phyloP scores from a whole-genome alignment of 2,329 filamentous ascomycete genomes.

The Macroventuria anomochaeta region DNA sequence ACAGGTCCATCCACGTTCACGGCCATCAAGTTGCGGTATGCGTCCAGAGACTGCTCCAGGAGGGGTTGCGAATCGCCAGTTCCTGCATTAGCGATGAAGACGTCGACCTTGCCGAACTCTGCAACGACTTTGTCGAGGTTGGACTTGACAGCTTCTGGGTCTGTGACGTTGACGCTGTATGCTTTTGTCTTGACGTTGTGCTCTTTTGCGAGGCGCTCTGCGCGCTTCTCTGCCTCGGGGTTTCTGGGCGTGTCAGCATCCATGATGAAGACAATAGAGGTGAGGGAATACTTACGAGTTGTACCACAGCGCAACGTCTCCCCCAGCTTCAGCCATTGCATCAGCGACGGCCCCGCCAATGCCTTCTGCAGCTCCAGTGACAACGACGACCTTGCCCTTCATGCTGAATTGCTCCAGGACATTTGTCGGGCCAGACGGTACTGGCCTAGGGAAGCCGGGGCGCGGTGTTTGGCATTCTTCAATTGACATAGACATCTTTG shows the following conservation, averaged over 20 bases:
- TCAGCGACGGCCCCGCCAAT: conserved; percentile 57
- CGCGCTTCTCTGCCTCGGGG: conserved; percentile 65
- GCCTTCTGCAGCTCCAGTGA: conserved; percentile 59
- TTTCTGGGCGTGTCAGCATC: conserved; percentile 46
- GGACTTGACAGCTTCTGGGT: conserved; percentile 60
- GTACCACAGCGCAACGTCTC: conserved; percentile 56
- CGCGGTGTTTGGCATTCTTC: conserved; percentile 36
- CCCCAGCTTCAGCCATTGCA: conserved; percentile 51
- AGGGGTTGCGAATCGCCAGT: conserved; percentile 63
- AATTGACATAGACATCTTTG: conserved; percentile 45
- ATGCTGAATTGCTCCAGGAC: conserved; percentile 43
- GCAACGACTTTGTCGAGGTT: conserved; percentile 66
- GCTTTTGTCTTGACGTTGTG: conserved; percentile 68
- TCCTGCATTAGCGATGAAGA: conserved; percentile 72
- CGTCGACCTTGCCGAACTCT: conserved; percentile 72
- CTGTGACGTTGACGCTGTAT: conserved; percentile 67
- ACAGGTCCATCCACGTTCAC: conserved; percentile 72
- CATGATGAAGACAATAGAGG: not conserved
- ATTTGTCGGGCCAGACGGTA: conserved; percentile 36
- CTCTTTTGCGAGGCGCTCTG: conserved; percentile 60
- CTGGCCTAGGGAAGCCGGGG: conserved; percentile 35
- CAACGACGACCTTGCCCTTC: conserved; percentile 51
- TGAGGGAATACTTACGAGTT: conserved; percentile 20
- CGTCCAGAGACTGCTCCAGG: conserved; percentile 63
- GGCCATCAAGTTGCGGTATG: conserved; percentile 68